phyloP scores from a whole-genome alignment of 768 basidiomycete genomes.

The Gloeostereum incarnatum region DNA sequence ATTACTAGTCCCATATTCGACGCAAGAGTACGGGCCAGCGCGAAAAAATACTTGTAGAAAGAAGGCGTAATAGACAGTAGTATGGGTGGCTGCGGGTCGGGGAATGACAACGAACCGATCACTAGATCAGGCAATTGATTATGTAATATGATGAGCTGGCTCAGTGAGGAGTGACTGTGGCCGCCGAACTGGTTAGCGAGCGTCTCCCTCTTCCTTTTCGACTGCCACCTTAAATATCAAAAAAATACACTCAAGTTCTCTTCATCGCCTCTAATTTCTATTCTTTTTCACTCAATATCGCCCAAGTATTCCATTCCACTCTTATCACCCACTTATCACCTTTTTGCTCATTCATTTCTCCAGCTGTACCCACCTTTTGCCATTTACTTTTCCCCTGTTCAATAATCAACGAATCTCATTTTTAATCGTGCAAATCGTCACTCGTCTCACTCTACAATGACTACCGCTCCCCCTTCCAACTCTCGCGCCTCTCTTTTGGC shows the following conservation, averaged over 20 bases:
- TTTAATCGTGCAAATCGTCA: slow-evolving; percentile 11
- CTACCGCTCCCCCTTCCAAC: slow-evolving; percentile 35
- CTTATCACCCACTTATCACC: slow-evolving; percentile 10
- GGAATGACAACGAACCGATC: too few species aligned
- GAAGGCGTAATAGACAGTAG: slow-evolving; percentile 1
- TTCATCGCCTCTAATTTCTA: slow-evolving; percentile 16
- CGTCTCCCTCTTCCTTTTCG: slow-evolving; percentile 14
- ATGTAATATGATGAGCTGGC: slow-evolving; percentile 3
- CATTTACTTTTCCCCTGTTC: slow-evolving; percentile 23
- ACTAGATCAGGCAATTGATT: too few species aligned
- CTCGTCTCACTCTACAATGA: slow-evolving; percentile 23
- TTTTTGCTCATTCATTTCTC: slow-evolving; percentile 7
- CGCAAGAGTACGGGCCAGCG: slow-evolving; percentile 71
- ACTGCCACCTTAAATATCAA: slow-evolving; percentile 13
- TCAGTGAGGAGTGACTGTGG: slow-evolving; percentile 17
- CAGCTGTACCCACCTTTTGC: slow-evolving; percentile 23
- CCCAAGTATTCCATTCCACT: slow-evolving; percentile 7
- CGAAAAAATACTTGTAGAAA: slow-evolving; percentile 66
- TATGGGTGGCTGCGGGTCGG: background rate
- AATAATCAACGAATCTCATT: slow-evolving; percentile 23
- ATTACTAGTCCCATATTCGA: slow-evolving; percentile 84
- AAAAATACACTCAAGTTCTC: slow-evolving; percentile 5
- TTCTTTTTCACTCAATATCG: slow-evolving; percentile 16
- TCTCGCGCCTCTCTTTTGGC: slow-evolving; percentile 79
- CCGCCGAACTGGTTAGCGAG: slow-evolving; percentile 18